Percentiles rank a stretch among this genome's conserved stretches.
phyloP scores from a whole-genome alignment of 2,329 filamentous ascomycete species.

The Paracamarosporium sp. region DNA sequence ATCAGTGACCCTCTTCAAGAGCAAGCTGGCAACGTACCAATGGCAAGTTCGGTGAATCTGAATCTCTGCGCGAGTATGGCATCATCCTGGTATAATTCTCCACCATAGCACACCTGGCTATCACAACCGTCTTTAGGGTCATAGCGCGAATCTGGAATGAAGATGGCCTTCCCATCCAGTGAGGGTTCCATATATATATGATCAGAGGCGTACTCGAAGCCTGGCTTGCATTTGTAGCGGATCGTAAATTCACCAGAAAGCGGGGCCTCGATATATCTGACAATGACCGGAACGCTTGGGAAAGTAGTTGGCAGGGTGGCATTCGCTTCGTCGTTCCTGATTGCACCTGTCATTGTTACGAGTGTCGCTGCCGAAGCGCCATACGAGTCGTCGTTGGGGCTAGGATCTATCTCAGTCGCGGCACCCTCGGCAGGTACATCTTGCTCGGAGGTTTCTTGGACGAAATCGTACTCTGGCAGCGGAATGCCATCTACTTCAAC shows the following conservation, averaged over 20 bases:
- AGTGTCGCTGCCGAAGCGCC: too few species aligned
- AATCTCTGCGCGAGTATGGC: neutral
- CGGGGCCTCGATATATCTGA: slow-evolving; percentile 34
- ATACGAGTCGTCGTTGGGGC: neutral
- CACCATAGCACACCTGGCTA: neutral
- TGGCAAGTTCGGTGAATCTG: neutral
- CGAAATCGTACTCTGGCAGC: neutral
- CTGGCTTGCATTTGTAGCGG: neutral
- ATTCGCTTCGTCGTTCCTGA: too few species aligned
- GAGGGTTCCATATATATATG: neutral
- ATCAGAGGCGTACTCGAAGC: neutral
- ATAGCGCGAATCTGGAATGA: neutral
- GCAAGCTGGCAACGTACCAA: neutral
- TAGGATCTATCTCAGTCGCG: too few species aligned
- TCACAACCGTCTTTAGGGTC: neutral
- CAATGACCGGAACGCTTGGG: neutral
- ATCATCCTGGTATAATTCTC: neutral
- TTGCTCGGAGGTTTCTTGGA: neutral
- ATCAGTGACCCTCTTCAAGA: neutral
- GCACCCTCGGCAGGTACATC: neutral
- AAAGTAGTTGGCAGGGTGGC: neutral
- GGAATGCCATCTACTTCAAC: neutral
- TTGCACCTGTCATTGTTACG: too few species aligned
- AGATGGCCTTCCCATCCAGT: neutral
- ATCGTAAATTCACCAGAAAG: slow-evolving; percentile 25